A percentile compares a stretch with the other conserved stretches of the same genome.
phyloP scores from a whole-genome alignment of 2,329 filamentous ascomycete species.

The Talaromyces sp. region DNA sequence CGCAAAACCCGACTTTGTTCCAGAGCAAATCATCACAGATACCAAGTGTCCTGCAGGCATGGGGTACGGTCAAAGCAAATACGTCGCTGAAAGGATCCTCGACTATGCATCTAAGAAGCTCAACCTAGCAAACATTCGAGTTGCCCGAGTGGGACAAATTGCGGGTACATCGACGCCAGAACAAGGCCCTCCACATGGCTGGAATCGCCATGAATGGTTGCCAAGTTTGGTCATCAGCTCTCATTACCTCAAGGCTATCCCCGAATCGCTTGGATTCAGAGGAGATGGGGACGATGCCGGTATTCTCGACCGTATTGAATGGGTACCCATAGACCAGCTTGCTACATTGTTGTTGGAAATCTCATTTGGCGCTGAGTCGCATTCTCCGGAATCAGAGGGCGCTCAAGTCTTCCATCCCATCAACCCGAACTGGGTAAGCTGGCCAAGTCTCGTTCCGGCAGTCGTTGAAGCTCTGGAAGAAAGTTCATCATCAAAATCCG shows the following conservation, averaged over 20 bases:
- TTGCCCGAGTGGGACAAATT: conserved; percentile 15
- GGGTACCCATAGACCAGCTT: conserved; percentile 13
- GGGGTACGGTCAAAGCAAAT: conserved; percentile 16
- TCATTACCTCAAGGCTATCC: conserved; percentile 4
- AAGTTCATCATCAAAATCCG: not conserved
- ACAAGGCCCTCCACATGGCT: conserved; percentile 8
- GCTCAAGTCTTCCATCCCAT: conserved; percentile 7
- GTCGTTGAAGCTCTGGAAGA: not conserved
- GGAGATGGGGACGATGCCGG: not conserved
- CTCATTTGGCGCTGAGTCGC: not conserved
- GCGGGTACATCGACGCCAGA: conserved; percentile 13
- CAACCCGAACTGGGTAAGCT: conserved; percentile 10
- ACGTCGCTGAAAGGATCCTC: conserved; percentile 9
- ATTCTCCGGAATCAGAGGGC: not conserved
- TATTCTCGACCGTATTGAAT: conserved; percentile 10
- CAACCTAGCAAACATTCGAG: not conserved
- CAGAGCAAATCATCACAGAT: conserved; percentile 11
- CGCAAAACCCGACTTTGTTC: not conserved
- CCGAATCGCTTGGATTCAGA: conserved; percentile 2
- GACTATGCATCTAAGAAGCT: conserved; percentile 10
- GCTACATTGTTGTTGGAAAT: conserved; percentile 7
- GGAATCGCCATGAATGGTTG: conserved; percentile 17
- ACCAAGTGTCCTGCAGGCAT: conserved; percentile 1
- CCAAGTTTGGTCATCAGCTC: conserved; percentile 17
- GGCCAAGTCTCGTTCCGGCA: conserved; percentile 13